Conservation (phyloP, 2,329 filamentous ascomycete species). For the Aspergillus niger region DNA sequence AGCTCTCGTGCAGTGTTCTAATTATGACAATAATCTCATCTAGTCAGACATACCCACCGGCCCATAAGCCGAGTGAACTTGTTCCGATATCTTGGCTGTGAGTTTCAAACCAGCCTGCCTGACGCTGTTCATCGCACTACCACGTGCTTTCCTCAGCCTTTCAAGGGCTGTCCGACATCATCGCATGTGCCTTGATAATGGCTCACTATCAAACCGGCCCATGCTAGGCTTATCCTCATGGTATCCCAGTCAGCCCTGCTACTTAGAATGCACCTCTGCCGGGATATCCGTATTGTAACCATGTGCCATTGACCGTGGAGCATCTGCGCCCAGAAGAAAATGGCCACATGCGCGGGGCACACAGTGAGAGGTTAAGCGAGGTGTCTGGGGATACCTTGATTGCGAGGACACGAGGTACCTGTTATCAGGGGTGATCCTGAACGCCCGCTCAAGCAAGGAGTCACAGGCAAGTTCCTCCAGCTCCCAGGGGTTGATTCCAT, state of each 20-base stretch:
- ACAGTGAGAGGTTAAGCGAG: not conserved
- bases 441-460: not conserved
- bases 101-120: constrained; percentile 3
- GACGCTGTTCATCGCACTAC: not conserved
- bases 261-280: no score
- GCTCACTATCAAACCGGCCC: not conserved
- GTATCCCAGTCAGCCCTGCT: not conserved
- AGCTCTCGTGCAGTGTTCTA: not conserved
- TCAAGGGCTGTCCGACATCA: not conserved
- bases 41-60: not conserved
- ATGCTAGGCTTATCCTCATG: not conserved
- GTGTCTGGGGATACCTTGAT: not conserved
- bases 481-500: not conserved
- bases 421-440: not conserved
- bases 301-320: not conserved
- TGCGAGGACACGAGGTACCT: not conserved
- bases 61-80: not conserved
- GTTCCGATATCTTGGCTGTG: not conserved
- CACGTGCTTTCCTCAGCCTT: not conserved
- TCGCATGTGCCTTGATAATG: not conserved
- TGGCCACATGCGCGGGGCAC: not conserved
- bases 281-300: not conserved
- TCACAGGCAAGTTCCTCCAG: not conserved
- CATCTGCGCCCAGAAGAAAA: not conserved
- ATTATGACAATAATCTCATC: not conserved